Base-by-base conservation (phyloP, 257 asterid species). In the Salvia miltiorrhiza region DNA sequence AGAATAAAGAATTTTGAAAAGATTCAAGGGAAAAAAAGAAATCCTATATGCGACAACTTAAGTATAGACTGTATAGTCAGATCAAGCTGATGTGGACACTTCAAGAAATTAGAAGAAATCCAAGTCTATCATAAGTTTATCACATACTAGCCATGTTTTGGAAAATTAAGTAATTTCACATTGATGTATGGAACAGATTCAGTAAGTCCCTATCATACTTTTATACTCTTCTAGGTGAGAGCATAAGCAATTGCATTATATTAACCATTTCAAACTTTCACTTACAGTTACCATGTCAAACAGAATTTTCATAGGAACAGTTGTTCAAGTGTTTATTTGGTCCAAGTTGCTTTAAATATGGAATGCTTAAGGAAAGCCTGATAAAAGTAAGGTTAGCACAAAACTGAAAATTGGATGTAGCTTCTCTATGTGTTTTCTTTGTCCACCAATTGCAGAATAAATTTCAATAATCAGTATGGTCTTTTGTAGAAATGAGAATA, bases 381-480 rank as follows among this genome's bases (percentile, higher is more conserved):
- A 48, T 16, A 28, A 39, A 73, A 58, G 21, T 50, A 21, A 35
- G 26, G 61, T 59, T 12, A 47, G 61, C 49, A 67, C 64, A 64
- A 73, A 30, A 43, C 37, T 69, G 12, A 57, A 16, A 48, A 53
- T 52, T 21, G 8, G 30, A 35, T 11, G 67, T 60, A 65, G 45
- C 28, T 47, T n/a, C 23, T 40, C 21, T 58, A 32, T 14, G 28
- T 49, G 13, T 20, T 47, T 57, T 32, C 41, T 47, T 63, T 13
- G n/a, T 62, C 67, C 75, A 37, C 17, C 69, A 49, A 40, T 39
- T 24, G n/a, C 49, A 66, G 44, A 74, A 54, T 8, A 52, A 53
- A 33, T 41, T 30, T 14, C 37, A 24, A 54, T 58, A 55, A 72
- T 53, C 43, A 12, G 50, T 33, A 20, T 4, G 32, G 45, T 41